These are phyloP conservation scores for Boletus rubescentipes DNA, from an alignment of 768 basidiomycete genomes.

Conservation along the genomic window DNA sequence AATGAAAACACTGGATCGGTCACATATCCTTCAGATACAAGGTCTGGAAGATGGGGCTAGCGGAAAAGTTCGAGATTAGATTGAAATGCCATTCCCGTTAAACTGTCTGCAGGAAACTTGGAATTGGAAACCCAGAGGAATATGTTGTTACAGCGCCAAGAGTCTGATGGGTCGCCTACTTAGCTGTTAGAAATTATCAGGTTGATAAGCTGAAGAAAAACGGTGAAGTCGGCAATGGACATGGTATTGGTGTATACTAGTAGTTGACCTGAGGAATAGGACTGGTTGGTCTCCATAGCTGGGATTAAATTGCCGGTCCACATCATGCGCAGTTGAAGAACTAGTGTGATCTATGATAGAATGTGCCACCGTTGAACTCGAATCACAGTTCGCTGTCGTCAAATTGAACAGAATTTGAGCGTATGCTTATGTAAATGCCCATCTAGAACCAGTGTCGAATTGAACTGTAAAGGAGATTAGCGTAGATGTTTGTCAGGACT, in stretches of 20 bases:
- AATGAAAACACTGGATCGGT: constrained; percentile 27
- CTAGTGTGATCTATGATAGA: constrained; percentile 19
- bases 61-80: too few relatives aligned
- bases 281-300: constrained; percentile 40
- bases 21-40: constrained; percentile 17
- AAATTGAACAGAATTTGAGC: not conserved
- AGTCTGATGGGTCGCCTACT: constrained; percentile 8
- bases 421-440: not conserved
- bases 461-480: constrained; percentile 5
- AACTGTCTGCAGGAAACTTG: too few relatives aligned
- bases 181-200: not conserved
- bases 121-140: too few relatives aligned
- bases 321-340: constrained; percentile 27
- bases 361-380: constrained; percentile 9
- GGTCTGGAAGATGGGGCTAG: constrained; percentile 30
- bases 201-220: not conserved
- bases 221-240: constrained; percentile 1
- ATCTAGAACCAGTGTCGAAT: constrained; percentile 29
- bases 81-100: too few relatives aligned
- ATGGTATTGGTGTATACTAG: constrained; percentile 38
- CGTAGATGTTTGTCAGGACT: not conserved
- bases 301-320: constrained; percentile 26
- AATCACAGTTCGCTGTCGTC: constrained; percentile 13
- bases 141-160: constrained; percentile 5
- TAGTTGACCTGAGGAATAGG: constrained; percentile 29